These are phyloP conservation scores for Haplosporangium gracile DNA, from an alignment of 192 early-diverging fungal genomes.

Conservation along the genomic window DNA sequence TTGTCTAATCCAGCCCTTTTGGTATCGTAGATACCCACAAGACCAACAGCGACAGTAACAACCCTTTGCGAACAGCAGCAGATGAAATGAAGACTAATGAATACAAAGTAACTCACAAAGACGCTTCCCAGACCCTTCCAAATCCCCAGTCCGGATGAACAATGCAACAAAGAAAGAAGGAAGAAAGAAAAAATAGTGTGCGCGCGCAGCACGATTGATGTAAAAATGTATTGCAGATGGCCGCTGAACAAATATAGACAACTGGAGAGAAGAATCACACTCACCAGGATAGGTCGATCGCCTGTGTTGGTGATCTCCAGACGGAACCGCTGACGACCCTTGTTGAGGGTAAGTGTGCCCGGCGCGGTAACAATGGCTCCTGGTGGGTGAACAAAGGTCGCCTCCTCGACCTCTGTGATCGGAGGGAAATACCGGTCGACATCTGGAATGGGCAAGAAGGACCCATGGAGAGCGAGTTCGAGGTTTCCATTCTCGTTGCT, in stretches of 20 bases:
- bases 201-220: background rate
- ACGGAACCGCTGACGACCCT: slow-evolving; percentile 74
- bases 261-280: background rate
- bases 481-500: slow-evolving; percentile 86
- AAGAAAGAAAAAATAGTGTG: background rate
- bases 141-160: background rate
- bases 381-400: slow-evolving; percentile 48
- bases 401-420: slow-evolving; percentile 42
- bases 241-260: background rate
- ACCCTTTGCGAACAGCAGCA: no score
- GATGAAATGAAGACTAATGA: background rate
- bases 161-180: background rate
- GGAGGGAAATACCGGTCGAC: slow-evolving; percentile 65
- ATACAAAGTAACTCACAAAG: background rate
- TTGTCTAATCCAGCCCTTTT: background rate
- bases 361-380: slow-evolving; percentile 78
- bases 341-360: slow-evolving; percentile 83
- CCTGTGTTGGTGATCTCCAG: slow-evolving; percentile 92
- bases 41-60: background rate
- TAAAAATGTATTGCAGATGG: background rate
- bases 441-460: slow-evolving; percentile 84
- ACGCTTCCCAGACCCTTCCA: background rate
- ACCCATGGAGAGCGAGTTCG: slow-evolving; percentile 88
- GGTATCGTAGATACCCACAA: background rate
- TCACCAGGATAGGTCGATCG: slow-evolving; percentile 92